phyloP scores from a whole-genome alignment of 139 green algal genomes.

The Asterochloris erici region DNA sequence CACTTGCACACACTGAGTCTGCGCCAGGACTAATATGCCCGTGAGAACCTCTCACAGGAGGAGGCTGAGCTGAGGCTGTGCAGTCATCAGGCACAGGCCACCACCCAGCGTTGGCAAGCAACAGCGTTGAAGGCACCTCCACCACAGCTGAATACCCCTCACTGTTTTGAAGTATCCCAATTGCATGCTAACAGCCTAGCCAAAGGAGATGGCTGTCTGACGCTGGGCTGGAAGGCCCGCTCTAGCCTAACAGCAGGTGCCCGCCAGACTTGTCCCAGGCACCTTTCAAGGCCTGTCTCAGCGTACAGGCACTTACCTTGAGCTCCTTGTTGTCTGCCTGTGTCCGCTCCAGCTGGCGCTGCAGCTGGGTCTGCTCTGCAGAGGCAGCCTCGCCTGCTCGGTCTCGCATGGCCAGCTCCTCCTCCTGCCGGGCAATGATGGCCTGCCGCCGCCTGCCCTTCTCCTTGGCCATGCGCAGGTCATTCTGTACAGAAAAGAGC shows the following conservation, averaged over 20 bases:
- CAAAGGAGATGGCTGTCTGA: too few species aligned
- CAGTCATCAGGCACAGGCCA: too few species aligned
- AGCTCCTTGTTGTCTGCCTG: constrained; percentile 13
- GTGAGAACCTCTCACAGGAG: too few species aligned
- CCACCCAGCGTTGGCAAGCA: too few species aligned
- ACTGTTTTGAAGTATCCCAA: too few species aligned
- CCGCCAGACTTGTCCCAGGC: not conserved
- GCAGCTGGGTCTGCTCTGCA: not conserved
- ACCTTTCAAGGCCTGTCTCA: not conserved
- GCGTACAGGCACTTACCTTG: not conserved
- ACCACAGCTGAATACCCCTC: too few species aligned
- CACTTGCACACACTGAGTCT: not conserved
- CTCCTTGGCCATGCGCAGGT: constrained; percentile 58
- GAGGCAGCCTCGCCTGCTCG: not conserved
- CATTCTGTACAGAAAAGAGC: constrained; percentile 39
- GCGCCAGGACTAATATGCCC: too few species aligned
- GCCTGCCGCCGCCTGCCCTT: constrained; percentile 73
- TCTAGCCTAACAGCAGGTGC: too few species aligned
- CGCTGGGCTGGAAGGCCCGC: too few species aligned
- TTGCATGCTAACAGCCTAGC: too few species aligned
- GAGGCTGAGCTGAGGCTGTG: too few species aligned
- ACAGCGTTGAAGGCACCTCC: too few species aligned
- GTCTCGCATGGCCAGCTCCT: constrained; percentile 64
- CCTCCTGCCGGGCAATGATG: constrained; percentile 78
- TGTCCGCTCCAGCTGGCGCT: not conserved